Base-by-base conservation (phyloP, 2,329 filamentous ascomycete genomes). In the Colletotrichum echinochloae region DNA sequence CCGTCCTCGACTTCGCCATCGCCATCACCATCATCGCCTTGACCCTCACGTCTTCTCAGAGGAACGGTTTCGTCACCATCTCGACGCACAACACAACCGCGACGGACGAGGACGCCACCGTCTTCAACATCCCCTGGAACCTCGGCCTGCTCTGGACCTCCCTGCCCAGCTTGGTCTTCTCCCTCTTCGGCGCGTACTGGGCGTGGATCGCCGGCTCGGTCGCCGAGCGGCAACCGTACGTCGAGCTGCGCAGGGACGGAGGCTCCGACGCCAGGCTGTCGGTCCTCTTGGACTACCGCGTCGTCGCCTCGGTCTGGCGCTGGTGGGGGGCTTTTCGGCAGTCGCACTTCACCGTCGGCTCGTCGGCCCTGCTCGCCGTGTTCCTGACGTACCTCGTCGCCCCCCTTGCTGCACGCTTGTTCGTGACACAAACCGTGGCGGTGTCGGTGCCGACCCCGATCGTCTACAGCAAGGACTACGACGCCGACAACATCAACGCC, bases 171-270 rank as follows among this genome's bases (percentile, higher is more conserved):
- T 51, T 65, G 7, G 16, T 23, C 1, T 65, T 65, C 20, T 28
- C 62, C n/a, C 52, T 65, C 8, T 65, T 65, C 54, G 62, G 28
- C 30, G 62, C 54, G 0, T 65, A 65, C 62, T 65, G 62, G 62
- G 44, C 39, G 20, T 65, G 62, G 62, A 65, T 65, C 5, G 54
- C 62, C 3, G 20, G 12, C 12, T 33, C 62, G 26, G 9, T 65
- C 9, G 30, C 41, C 5, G 62, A 65, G 4, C 62, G 62, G 12
- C 62, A 65, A 5, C 62, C 62, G 8, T 65, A 57, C 5, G 46
- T 65, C 54, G 54, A 65, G n/a, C 41, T 65, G 33, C 52, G 52
- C 51, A 65, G 52, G 18, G 28, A 30, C 4, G 39, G 28, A 44
- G 62, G 62, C 18, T 30, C 62, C 5, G 62, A 59, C 8, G 62